These are phyloP conservation scores for Mucor racemosus DNA, from an alignment of 371 early-diverging fungal species.

Conservation along the genomic window DNA sequence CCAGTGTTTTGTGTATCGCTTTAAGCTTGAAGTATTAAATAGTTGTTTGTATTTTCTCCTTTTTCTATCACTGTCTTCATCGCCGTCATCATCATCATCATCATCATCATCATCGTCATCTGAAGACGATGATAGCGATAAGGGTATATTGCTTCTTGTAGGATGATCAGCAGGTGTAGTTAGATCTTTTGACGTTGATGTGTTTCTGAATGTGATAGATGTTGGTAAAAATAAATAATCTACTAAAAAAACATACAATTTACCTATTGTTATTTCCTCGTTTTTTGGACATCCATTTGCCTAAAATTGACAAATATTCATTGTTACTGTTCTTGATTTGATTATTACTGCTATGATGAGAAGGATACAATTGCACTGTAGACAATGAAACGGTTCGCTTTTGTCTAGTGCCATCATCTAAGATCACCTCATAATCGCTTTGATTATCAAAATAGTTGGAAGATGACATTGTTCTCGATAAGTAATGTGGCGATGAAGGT, in stretches of 20 bases:
- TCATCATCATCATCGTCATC: background rate
- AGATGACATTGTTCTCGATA: slow-evolving; percentile 18
- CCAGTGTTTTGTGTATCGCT: background rate
- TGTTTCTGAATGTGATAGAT: background rate
- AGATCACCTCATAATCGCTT: slow-evolving; percentile 29
- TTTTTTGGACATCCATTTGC: slow-evolving; percentile 6
- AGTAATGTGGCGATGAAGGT: background rate
- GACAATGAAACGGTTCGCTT: slow-evolving; percentile 33
- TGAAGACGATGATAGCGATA: slow-evolving; percentile 13
- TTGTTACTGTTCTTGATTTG: background rate
- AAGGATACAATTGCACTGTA: slow-evolving; percentile 23
- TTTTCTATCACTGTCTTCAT: background rate
- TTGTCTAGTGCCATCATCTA: slow-evolving; percentile 34
- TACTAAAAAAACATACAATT: background rate
- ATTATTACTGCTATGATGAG: background rate
- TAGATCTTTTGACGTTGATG: slow-evolving; percentile 16
- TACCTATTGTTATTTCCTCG: background rate
- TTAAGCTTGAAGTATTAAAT: background rate
- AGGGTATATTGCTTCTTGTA: slow-evolving; percentile 6
- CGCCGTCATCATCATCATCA: background rate
- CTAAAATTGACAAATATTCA: background rate
- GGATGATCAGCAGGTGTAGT: slow-evolving; percentile 12
- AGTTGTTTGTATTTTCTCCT: background rate
- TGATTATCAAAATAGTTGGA: slow-evolving; percentile 21
- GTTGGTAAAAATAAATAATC: too few species aligned